These are phyloP conservation scores for Chondrus crispus DNA, from an alignment of 23 red algal species.

Conservation along the genomic window DNA sequence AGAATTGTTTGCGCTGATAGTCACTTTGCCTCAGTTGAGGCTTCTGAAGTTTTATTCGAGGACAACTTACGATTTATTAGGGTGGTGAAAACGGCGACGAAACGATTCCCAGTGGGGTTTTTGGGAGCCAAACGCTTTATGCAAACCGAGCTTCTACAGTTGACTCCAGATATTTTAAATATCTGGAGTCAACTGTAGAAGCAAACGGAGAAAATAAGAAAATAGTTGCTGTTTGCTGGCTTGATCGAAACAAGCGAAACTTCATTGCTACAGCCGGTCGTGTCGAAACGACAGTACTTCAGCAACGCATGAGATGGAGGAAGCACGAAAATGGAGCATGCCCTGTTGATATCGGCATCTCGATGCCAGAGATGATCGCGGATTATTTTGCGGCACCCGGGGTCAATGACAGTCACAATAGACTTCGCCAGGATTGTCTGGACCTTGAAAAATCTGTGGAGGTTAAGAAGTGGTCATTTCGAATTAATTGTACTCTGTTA, in stretches of 20 bases:
- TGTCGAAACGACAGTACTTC: constrained; percentile 4
- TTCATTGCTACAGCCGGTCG: background rate
- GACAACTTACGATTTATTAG: constrained; percentile 5
- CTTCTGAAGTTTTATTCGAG: background rate
- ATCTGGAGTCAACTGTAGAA: background rate
- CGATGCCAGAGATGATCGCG: background rate
- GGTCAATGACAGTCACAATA: constrained; percentile 19
- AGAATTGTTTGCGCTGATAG: constrained; percentile 19
- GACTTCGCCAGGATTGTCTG: background rate
- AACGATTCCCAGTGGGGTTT: background rate
- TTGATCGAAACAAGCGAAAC: background rate
- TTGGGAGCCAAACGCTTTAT: no score
- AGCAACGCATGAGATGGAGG: background rate
- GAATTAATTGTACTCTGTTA: background rate
- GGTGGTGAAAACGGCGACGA: constrained; percentile 18
- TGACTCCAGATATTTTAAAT: no score
- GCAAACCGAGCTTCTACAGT: no score
- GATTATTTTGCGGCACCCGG: background rate
- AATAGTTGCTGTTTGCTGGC: background rate
- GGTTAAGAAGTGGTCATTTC: background rate
- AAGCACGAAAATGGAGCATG: background rate
- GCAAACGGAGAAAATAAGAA: background rate
- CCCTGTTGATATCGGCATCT: background rate
- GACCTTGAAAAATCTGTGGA: background rate
- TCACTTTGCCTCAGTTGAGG: background rate